A percentile compares a stretch with the other conserved stretches of the same genome.
Evolutionary conservation across 805 yeast species (phyloP).

Genomic region (Yarrowia osloensis): DNA sequence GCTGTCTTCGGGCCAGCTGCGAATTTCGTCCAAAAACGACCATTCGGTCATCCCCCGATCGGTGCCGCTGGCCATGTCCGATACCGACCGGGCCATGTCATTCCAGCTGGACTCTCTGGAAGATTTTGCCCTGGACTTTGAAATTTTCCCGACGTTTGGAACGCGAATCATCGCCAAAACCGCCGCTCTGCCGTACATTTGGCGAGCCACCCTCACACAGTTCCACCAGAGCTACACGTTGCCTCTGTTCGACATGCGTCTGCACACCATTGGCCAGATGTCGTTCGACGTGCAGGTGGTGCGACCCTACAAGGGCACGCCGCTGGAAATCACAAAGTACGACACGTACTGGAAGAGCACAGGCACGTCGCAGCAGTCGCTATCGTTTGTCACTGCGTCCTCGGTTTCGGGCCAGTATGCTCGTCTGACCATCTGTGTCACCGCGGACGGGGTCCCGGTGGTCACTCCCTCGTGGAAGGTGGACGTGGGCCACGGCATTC

Average conservation of each 20-base stretch:
- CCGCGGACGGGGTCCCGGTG: slow-evolving; percentile 83
- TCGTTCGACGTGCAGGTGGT: slow-evolving; percentile 78
- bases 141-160: slow-evolving; percentile 92
- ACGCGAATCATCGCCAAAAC: slow-evolving; percentile 89
- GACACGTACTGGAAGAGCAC: slow-evolving; percentile 98
- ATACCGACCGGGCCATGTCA: slow-evolving; percentile 65
- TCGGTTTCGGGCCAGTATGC: slow-evolving; percentile 82
- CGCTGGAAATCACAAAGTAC: slow-evolving; percentile 85
- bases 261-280: slow-evolving; percentile 80
- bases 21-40: slow-evolving; percentile 67
- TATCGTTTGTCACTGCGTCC: slow-evolving; percentile 86
- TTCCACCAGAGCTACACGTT: slow-evolving; percentile 46
- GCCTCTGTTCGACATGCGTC: slow-evolving; percentile 79
- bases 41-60: slow-evolving; percentile 88
- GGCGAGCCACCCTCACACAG: slow-evolving; percentile 38
- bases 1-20: slow-evolving; percentile 59
- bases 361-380: slow-evolving; percentile 46
- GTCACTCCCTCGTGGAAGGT: slow-evolving; percentile 44
- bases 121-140: slow-evolving; percentile 77
- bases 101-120: slow-evolving; percentile 82
- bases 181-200: slow-evolving; percentile 64
- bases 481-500: slow-evolving; percentile 45
- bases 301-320: slow-evolving; percentile 81
- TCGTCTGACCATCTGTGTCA: slow-evolving; percentile 64
- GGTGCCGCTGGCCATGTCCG: slow-evolving; percentile 73